These are phyloP conservation scores for Cucumis hystrix DNA, from an alignment of 306 rosid species.

Conservation along the genomic window DNA sequence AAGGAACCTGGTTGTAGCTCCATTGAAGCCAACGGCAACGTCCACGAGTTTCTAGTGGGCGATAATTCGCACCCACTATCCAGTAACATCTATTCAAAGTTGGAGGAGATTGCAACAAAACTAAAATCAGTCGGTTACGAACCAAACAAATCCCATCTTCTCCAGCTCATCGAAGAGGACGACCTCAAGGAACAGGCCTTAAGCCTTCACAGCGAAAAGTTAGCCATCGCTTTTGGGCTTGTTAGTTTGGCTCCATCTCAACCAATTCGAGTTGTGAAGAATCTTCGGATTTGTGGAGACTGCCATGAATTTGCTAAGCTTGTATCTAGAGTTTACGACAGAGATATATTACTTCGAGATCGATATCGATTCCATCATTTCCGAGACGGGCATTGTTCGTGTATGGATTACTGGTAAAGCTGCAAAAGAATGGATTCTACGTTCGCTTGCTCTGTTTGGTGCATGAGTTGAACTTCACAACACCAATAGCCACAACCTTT, in stretches of 20 bases:
- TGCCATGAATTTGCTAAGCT: constrained; percentile 53
- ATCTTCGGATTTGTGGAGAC: constrained; percentile 54
- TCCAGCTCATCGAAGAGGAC: constrained; percentile 49
- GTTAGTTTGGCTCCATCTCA: constrained; percentile 31
- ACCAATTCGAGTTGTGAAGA: constrained; percentile 50
- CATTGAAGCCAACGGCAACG: constrained; percentile 28
- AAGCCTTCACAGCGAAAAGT: constrained; percentile 47
- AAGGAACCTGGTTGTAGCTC: constrained; percentile 59
- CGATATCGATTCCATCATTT: constrained; percentile 54
- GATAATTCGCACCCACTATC: constrained; percentile 39
- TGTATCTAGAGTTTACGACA: constrained; percentile 26
- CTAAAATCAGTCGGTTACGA: constrained; percentile 34
- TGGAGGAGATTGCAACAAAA: constrained; percentile 41
- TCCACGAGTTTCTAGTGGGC: constrained; percentile 42
- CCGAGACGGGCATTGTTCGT: constrained; percentile 43
- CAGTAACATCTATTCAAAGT: constrained; percentile 31
- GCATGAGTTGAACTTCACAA: background rate
- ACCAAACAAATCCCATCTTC: constrained; percentile 35
- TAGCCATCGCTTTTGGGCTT: constrained; percentile 52
- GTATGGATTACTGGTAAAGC: constrained; percentile 47
- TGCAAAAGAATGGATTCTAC: background rate
- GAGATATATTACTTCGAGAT: constrained; percentile 49
- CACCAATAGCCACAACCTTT: background rate
- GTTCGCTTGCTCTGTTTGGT: background rate
- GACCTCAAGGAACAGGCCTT: constrained; percentile 36